A percentile compares a stretch with the other conserved stretches of the same genome.
Conservation (phyloP, 2,329 filamentous ascomycete species). For the Hymenoscyphus fructigenus region DNA sequence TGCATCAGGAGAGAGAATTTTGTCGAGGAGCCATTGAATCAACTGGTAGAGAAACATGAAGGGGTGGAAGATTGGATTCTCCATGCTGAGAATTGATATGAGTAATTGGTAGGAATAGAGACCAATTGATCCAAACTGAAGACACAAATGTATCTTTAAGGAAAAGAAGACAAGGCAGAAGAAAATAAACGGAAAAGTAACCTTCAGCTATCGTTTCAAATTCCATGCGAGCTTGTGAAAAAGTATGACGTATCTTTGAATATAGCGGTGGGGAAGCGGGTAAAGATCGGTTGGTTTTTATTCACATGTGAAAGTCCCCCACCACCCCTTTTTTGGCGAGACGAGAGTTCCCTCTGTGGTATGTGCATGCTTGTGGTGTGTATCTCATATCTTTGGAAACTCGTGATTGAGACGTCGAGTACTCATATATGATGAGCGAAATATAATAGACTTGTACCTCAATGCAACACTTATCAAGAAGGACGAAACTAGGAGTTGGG, state of each 20-base stretch:
- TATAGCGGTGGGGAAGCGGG: neutral
- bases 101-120: neutral
- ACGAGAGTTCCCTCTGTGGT: neutral
- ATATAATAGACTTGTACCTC: no score
- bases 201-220: neutral
- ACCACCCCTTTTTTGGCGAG: neutral
- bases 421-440: no score
- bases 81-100: slow-evolving; percentile 17
- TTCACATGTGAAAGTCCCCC: neutral
- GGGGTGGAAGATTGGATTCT: slow-evolving; percentile 48
- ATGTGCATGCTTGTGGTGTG: no score
- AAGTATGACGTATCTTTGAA: neutral
- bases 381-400: neutral
- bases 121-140: neutral
- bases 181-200: neutral
- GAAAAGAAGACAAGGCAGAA: neutral
- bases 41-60: slow-evolving; percentile 64
- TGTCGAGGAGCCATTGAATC: slow-evolving; percentile 62
- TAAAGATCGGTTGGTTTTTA: neutral
- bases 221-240: neutral
- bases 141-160: neutral
- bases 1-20: slow-evolving; percentile 67
- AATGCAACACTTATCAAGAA: no score
- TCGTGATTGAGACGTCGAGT: no score
- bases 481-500: no score